Conservation (phyloP, 2,329 filamentous ascomycete genomes). For the Sodiomyces alkalinus region DNA sequence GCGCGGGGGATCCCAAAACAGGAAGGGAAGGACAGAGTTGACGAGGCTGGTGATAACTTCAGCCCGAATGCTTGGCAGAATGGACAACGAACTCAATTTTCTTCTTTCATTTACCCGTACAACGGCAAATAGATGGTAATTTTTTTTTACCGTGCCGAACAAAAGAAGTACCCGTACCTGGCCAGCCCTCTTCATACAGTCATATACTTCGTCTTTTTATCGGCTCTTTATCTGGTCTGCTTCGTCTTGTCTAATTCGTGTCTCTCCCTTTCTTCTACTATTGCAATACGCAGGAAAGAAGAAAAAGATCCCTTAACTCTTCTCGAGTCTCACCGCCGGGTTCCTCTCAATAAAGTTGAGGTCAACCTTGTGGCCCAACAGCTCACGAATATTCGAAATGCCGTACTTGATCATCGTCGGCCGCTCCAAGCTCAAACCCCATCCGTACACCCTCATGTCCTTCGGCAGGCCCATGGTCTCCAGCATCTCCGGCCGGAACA, state of each 20-base stretch:
- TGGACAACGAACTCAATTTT: too few species aligned
- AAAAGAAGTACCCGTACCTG: too few species aligned
- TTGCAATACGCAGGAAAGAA: neutral
- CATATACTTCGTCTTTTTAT: conserved; percentile 1
- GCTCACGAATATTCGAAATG: conserved; percentile 79
- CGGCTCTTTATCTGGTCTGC: too few species aligned
- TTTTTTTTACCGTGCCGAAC: neutral
- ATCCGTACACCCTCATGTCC: conserved; percentile 87
- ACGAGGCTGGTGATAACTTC: too few species aligned
- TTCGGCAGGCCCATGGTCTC: conserved; percentile 86
- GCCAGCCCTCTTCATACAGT: conserved; percentile 2
- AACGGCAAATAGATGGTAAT: too few species aligned
- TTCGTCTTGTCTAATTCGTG: conserved; percentile 6
- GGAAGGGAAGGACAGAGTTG: too few species aligned
- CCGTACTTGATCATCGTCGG: conserved; percentile 97
- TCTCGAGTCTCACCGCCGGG: conserved; percentile 78
- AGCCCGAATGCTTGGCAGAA: too few species aligned
- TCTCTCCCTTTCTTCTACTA: conserved; percentile 1
- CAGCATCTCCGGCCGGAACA: conserved; percentile 98
- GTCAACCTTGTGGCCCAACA: conserved; percentile 92
- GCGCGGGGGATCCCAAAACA: too few species aligned
- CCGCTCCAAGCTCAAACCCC: conserved; percentile 79
- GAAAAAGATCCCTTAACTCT: conserved; percentile 42
- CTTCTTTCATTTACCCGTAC: too few species aligned
- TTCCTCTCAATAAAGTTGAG: conserved; percentile 84